Percentiles rank a stretch among this genome's conserved stretches.
These are phyloP conservation scores for Globisporangium paroecandrum DNA, from an alignment of 352 stramenopile genomes.

Conservation along the genomic window DNA sequence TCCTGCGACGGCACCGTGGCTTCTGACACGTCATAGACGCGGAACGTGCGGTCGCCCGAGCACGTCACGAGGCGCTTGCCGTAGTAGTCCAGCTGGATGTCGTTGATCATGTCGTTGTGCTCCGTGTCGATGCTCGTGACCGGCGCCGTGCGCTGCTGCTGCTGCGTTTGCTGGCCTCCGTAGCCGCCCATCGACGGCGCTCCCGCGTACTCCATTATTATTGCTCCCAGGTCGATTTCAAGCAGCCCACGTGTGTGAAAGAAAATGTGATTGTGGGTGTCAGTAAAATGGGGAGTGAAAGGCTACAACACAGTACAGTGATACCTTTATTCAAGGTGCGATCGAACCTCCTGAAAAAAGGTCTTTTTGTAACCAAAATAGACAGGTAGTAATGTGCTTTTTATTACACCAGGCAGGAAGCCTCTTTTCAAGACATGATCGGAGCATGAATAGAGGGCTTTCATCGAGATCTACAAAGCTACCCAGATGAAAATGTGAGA, in stretches of 20 bases:
- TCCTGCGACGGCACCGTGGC: slow-evolving; percentile 27
- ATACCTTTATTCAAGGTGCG: not conserved
- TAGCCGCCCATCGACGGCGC: not conserved
- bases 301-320: not conserved
- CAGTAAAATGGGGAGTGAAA: not conserved
- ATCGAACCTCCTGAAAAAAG: not conserved
- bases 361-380: too few relatives aligned
- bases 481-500: slow-evolving; percentile 7
- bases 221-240: not conserved
- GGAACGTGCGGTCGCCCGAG: slow-evolving; percentile 81
- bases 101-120: slow-evolving; percentile 88
- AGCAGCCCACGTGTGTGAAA: not conserved
- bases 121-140: slow-evolving; percentile 78
- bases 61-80: slow-evolving; percentile 80
- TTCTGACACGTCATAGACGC: slow-evolving; percentile 76
- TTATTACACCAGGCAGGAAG: too few relatives aligned
- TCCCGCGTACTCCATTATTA: slow-evolving; percentile 13
- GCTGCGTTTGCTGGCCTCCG: slow-evolving; percentile 12
- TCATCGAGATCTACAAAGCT: not conserved
- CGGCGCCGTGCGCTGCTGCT: slow-evolving; percentile 31
- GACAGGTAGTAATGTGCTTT: too few relatives aligned
- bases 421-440: too few relatives aligned
- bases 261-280: not conserved
- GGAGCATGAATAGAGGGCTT: not conserved
- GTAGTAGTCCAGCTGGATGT: slow-evolving; percentile 89